A percentile compares a stretch with the other conserved stretches of the same genome.
These are phyloP conservation scores for Geranium rotundifolium DNA, from an alignment of 345 rosid genomes.

Conservation along the genomic window DNA sequence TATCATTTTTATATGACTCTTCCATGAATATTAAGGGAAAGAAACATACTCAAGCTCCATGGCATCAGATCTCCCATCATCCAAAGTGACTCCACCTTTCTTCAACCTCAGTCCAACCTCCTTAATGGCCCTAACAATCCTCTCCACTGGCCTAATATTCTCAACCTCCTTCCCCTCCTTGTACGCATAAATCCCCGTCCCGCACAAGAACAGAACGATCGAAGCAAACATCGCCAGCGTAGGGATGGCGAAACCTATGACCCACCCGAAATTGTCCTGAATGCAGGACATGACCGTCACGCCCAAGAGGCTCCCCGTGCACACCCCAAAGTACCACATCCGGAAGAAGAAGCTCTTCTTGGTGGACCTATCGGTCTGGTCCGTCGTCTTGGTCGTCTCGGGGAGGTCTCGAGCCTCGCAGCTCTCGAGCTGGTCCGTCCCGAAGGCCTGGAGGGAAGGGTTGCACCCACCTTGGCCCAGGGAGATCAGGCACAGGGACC, in stretches of 20 bases:
- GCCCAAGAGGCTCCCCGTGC: constrained; percentile 81
- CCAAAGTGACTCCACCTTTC: constrained; percentile 26
- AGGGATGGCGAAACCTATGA: constrained; percentile 76
- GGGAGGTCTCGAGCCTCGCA: constrained; percentile 37
- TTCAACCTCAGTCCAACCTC: constrained; percentile 16
- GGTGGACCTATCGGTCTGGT: constrained; percentile 18
- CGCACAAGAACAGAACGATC: constrained; percentile 38
- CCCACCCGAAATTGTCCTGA: constrained; percentile 91
- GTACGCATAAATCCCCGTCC: constrained; percentile 40
- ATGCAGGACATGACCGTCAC: constrained; percentile 74
- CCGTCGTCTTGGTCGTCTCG: constrained; percentile 21
- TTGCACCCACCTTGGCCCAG: constrained; percentile 74
- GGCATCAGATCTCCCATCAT: constrained; percentile 25
- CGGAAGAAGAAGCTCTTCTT: constrained; percentile 59
- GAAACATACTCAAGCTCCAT: constrained; percentile 73
- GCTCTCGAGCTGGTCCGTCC: constrained; percentile 65
- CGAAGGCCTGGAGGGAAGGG: constrained; percentile 91
- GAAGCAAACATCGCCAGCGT: constrained; percentile 58
- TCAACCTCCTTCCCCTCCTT: constrained; percentile 14
- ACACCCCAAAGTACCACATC: constrained; percentile 91
- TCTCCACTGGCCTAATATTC: constrained; percentile 16
- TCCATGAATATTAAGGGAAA: no score
- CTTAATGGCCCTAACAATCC: constrained; percentile 25
- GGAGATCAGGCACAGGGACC: constrained; percentile 65
- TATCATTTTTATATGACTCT: no score